Percentiles rank a stretch among this genome's conserved stretches.
phyloP scores from a whole-genome alignment of 1,284 basidiomycete species.

The Boletus smithii region DNA sequence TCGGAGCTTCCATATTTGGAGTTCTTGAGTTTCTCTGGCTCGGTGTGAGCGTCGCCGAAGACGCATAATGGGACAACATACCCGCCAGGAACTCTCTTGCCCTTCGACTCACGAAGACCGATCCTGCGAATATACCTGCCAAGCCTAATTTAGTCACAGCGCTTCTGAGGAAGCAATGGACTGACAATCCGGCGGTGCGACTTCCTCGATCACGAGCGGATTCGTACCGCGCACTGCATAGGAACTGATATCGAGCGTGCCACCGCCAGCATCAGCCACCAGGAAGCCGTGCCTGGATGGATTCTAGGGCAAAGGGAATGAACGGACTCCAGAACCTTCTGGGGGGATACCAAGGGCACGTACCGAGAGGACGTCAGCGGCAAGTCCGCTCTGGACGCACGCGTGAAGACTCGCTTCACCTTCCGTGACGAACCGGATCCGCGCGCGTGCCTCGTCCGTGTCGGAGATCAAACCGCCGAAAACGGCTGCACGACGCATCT shows the following conservation, averaged over 20 bases:
- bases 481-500: conserved; percentile 68
- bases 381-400: conserved; percentile 70
- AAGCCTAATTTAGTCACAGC: conserved; percentile 5
- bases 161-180: not conserved
- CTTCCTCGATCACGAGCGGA: conserved; percentile 74
- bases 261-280: conserved; percentile 76
- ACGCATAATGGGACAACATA: conserved; percentile 22
- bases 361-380: conserved; percentile 69
- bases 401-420: conserved; percentile 78
- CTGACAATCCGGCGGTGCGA: conserved; percentile 75
- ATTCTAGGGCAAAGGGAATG: conserved; percentile 41
- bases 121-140: conserved; percentile 70
- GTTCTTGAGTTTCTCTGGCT: conserved; percentile 61
- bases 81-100: conserved; percentile 67
- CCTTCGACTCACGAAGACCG: conserved; percentile 74
- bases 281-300: conserved; percentile 70
- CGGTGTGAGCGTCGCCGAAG: conserved; percentile 4
- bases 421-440: conserved; percentile 75
- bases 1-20: conserved; percentile 69
- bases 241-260: conserved; percentile 74
- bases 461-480: conserved; percentile 66
- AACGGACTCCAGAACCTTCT: not conserved
- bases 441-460: conserved; percentile 63
- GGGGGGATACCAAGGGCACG: conserved; percentile 19
- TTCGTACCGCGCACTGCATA: conserved; percentile 65